phyloP scores from a whole-genome alignment of 805 yeast species.

The Vanderwaltozyma tropicalis region DNA sequence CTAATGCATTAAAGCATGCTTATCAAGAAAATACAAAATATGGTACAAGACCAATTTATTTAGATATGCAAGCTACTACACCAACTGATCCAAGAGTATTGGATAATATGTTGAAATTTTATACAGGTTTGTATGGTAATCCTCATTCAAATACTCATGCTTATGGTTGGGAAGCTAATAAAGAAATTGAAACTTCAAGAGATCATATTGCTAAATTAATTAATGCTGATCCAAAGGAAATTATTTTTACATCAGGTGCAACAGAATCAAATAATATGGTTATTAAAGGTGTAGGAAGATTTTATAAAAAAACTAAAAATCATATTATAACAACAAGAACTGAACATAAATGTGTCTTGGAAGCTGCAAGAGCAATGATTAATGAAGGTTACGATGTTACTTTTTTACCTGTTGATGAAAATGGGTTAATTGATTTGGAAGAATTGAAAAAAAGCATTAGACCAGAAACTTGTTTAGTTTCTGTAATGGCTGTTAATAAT shows the following conservation, averaged over 20 bases:
- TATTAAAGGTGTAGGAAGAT: constrained; percentile 89
- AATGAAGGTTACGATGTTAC: constrained; percentile 97
- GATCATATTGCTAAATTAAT: constrained; percentile 72
- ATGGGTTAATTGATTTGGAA: constrained; percentile 72
- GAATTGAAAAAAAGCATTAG: constrained; percentile 75
- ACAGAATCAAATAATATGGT: constrained; percentile 95
- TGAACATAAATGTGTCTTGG: constrained; percentile 98
- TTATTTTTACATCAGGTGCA: constrained; percentile 94
- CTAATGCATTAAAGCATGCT: constrained; percentile 30
- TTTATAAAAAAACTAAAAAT: constrained; percentile 78
- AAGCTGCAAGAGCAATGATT: constrained; percentile 86
- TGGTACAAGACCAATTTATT: constrained; percentile 84
- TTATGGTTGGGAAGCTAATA: constrained; percentile 98
- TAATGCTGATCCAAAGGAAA: constrained; percentile 92
- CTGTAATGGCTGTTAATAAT: constrained; percentile 94
- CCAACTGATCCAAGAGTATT: constrained; percentile 96
- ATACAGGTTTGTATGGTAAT: constrained; percentile 91
- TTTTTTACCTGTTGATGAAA: constrained; percentile 69
- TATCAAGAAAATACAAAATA: constrained; percentile 32
- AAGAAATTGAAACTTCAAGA: constrained; percentile 82
- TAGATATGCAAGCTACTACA: constrained; percentile 97
- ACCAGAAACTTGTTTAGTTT: constrained; percentile 82
- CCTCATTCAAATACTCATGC: constrained; percentile 97
- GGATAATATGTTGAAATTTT: constrained; percentile 75
- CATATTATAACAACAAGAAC: constrained; percentile 95